These are phyloP conservation scores for Capsicum chinense DNA, from an alignment of 257 asterid species.

Conservation along the genomic window DNA sequence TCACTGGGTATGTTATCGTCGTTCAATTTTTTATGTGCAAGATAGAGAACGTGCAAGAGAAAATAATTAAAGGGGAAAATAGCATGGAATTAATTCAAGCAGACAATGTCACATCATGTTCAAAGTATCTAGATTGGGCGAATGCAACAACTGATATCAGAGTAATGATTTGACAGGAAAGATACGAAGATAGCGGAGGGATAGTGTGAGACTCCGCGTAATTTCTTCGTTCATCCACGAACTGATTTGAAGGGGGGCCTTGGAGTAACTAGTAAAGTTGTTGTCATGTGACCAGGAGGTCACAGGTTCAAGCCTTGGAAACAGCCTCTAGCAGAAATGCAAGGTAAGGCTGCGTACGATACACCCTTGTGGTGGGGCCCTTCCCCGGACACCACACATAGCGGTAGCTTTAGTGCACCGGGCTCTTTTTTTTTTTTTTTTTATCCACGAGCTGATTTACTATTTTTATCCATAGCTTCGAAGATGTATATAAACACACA, in stretches of 20 bases:
- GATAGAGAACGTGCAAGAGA: neutral
- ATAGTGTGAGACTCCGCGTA: neutral
- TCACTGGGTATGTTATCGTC: too few species aligned
- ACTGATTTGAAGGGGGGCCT: too few species aligned
- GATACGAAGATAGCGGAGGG: neutral
- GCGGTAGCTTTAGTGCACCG: too few species aligned
- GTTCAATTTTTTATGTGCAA: neutral
- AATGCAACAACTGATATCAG: neutral
- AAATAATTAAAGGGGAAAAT: neutral
- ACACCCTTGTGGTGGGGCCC: too few species aligned
- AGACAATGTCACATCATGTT: neutral
- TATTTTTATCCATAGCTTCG: neutral
- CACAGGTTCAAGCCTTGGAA: too few species aligned
- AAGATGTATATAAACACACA: neutral
- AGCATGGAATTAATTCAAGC: fast-evolving
- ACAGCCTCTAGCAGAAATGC: too few species aligned
- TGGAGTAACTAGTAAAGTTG: too few species aligned
- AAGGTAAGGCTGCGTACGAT: too few species aligned
- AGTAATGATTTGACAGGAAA: neutral
- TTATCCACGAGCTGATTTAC: neutral
- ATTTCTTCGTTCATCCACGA: neutral
- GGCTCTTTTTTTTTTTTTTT: too few species aligned
- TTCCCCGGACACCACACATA: too few species aligned
- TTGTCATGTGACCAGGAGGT: too few species aligned
- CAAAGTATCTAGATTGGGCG: neutral